These are phyloP conservation scores for Rhynchospora tenuis DNA, from an alignment of 176 grass and related monocot species.

Conservation along the genomic window DNA sequence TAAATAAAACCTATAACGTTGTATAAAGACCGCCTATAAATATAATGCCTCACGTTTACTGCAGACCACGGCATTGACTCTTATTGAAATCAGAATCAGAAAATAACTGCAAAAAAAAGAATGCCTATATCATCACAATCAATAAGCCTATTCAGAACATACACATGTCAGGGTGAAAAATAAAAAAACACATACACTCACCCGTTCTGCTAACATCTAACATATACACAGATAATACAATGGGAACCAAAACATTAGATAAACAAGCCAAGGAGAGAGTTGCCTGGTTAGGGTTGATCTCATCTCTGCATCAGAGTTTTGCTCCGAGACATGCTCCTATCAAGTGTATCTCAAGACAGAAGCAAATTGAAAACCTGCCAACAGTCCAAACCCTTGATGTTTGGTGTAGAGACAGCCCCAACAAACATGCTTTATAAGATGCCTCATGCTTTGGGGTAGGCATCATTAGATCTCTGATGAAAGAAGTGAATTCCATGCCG, in stretches of 20 bases:
- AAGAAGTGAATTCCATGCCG: conserved; percentile 48
- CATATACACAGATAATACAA: conserved; percentile 25
- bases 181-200: conserved; percentile 12
- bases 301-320: neutral
- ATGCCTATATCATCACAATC: conserved; percentile 18
- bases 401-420: neutral
- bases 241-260: neutral
- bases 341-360: neutral
- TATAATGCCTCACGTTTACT: neutral
- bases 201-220: conserved; percentile 20
- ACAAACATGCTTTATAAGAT: neutral
- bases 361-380: neutral
- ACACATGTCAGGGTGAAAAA: conserved; percentile 6
- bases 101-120: conserved; percentile 12
- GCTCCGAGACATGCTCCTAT: too few species aligned
- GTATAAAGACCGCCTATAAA: conserved; percentile 4
- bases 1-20: neutral
- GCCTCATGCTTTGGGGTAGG: neutral
- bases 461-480: neutral
- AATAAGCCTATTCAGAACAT: conserved; percentile 11
- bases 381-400: neutral
- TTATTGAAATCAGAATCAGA: neutral
- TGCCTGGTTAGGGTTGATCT: conserved; percentile 13
- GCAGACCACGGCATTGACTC: neutral
- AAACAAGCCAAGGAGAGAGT: conserved; percentile 25